Evolutionary conservation across 495 filamentous ascomycete species (phyloP), one percentile per base, ranked within the genome.

Genomic region (Geopyxis carbonaria): DNA sequence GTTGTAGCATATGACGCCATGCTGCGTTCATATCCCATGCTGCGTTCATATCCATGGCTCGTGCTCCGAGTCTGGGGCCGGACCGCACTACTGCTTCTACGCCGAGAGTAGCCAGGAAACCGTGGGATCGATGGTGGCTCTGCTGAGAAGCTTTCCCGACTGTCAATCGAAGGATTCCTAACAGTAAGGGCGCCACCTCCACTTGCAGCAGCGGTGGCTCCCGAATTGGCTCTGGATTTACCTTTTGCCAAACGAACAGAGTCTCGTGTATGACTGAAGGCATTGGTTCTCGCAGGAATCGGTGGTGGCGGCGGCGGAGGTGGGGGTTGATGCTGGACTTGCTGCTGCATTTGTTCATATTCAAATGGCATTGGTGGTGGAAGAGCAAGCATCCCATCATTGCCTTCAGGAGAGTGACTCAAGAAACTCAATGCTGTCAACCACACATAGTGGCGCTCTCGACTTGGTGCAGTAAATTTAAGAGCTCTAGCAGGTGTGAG

Each of bases 381-480:
- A 9, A 66, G 51, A 20, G 70, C 61, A 13, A 85, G 59, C 29
- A 80, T 73, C 19, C 81, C 72, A 0, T 79, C 72, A 23, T 76
- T 75, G 34, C 75, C 69, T 52, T 75, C 77, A 18, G 73, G 65
- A 3, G 85, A 86, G 55, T 93, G 83, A 21, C 83, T 83, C 27
- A 97, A 64, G 67, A 94, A 97, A 1, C 86, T 93, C 10, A 97
- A 65, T 2, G 89, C 82, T 23, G 79, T 92, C 11, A 97, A 63
- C 89, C 89, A 97, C 42, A 94, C 66, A 47, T 91, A 93, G 60
- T 97, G 89, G 13, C 91, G 75, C 43, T 94, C 89, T 21, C 72
- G 62, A 10, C 70, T 76, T 11, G 70, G 62, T 10, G 87, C 83
- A 0, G 91, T 97, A 59, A 97, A 93, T 57, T 97, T 97, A 35